Conservation (phyloP, 495 filamentous ascomycete genomes). For the Hapsidospora chrysogenum region DNA sequence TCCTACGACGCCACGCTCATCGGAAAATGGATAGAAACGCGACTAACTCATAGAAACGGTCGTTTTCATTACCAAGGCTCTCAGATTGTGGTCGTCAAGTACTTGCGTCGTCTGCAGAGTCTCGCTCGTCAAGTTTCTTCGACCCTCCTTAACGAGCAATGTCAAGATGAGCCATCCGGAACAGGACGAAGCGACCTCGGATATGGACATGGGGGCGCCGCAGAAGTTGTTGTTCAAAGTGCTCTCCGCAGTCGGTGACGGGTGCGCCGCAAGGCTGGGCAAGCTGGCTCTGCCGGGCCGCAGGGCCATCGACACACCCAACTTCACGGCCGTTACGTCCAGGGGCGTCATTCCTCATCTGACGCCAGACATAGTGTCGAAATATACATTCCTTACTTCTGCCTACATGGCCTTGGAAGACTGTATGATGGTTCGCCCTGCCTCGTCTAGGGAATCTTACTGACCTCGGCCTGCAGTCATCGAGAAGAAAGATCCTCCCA, state of each 20-base stretch:
- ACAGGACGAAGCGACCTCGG: too few species aligned
- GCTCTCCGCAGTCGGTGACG: slow-evolving; percentile 13
- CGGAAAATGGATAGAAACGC: too few species aligned
- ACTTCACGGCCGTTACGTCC: slow-evolving; percentile 63
- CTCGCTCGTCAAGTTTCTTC: too few species aligned
- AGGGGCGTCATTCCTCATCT: slow-evolving; percentile 75
- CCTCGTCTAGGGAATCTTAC: not conserved
- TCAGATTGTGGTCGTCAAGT: too few species aligned
- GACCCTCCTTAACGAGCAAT: too few species aligned
- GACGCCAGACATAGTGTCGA: slow-evolving; percentile 62
- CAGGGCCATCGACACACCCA: slow-evolving; percentile 55
- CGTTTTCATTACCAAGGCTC: too few species aligned
- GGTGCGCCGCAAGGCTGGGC: slow-evolving; percentile 37
- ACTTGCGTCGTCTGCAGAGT: too few species aligned
- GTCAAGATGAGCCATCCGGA: too few species aligned
- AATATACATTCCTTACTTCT: slow-evolving; percentile 45
- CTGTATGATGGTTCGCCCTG: slow-evolving; percentile 40
- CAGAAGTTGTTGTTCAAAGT: too few species aligned
- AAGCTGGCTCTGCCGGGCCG: slow-evolving; percentile 41
- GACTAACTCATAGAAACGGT: too few species aligned
- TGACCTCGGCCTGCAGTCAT: slow-evolving; percentile 48
- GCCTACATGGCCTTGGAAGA: slow-evolving; percentile 82
- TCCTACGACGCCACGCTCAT: too few species aligned
- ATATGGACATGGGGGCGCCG: too few species aligned
- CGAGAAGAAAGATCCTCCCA: slow-evolving; percentile 38